These are phyloP conservation scores for Metschnikowia drakensbergensis DNA, from an alignment of 805 yeast genomes.

Conservation along the genomic window DNA sequence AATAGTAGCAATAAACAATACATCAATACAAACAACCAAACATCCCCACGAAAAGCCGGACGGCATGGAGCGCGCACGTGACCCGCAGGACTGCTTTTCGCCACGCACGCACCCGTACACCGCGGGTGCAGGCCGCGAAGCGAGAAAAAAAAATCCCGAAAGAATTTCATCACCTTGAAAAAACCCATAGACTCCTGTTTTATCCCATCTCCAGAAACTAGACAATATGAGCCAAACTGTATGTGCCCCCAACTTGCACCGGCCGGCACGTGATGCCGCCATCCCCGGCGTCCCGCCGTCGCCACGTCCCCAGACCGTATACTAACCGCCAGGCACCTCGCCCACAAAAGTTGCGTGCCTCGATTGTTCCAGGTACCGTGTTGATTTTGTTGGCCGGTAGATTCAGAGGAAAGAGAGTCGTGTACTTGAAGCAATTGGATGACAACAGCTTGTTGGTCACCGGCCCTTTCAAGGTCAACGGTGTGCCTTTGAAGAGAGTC, in stretches of 20 bases:
- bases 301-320: background rate
- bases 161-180: constrained; percentile 20
- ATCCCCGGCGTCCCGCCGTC: too few species aligned
- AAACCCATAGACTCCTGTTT: constrained; percentile 21
- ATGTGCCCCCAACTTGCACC: constrained; percentile 8
- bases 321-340: constrained; percentile 38
- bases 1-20: too few species aligned
- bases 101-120: constrained; percentile 6
- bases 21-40: too few species aligned
- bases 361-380: constrained; percentile 97
- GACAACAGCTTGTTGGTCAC: constrained; percentile 96
- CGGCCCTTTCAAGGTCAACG: constrained; percentile 99
- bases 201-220: constrained; percentile 21
- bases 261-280: constrained; percentile 16
- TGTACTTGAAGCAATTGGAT: constrained; percentile 92
- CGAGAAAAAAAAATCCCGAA: constrained; percentile 16
- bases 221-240: constrained; percentile 33
- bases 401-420: constrained; percentile 99
- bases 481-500: constrained; percentile 99
- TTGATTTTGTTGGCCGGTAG: constrained; percentile 97
- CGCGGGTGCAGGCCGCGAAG: constrained; percentile 8
- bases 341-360: constrained; percentile 93
- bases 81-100: constrained; percentile 15
- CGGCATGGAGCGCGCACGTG: constrained; percentile 15
- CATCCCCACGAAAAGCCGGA: too few species aligned